These are phyloP conservation scores for Aquilaria agallochum DNA, from an alignment of 441 rosid genomes.

Conservation along the genomic window DNA sequence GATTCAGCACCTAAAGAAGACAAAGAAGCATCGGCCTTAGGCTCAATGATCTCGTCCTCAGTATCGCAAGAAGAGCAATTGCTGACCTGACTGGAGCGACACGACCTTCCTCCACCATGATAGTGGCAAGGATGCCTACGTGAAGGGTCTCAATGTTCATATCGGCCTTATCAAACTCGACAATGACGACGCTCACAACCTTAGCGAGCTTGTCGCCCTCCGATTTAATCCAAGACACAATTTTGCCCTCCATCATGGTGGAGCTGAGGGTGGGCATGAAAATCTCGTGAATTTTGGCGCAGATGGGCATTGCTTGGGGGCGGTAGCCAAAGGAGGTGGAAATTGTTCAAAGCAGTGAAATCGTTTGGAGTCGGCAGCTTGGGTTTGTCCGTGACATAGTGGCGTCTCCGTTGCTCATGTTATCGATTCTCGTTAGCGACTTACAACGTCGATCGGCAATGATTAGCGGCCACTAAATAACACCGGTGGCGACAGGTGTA, in stretches of 20 bases:
- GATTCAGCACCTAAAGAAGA: conserved; percentile 9
- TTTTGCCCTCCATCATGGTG: conserved; percentile 93
- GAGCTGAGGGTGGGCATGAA: conserved; percentile 98
- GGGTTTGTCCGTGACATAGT: too few species aligned
- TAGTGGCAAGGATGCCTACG: conserved; percentile 83
- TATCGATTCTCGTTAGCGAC: too few species aligned
- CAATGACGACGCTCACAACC: conserved; percentile 90
- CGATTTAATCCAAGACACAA: conserved; percentile 87
- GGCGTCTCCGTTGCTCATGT: too few species aligned
- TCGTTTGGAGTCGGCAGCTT: too few species aligned
- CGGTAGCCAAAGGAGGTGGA: conserved; percentile 10
- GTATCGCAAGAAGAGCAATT: conserved; percentile 75
- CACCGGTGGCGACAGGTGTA: too few species aligned
- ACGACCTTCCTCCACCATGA: conserved; percentile 91
- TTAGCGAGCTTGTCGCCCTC: conserved; percentile 84
- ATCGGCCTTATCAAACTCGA: conserved; percentile 94
- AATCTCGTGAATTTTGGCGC: conserved; percentile 87
- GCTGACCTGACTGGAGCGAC: conserved; percentile 89
- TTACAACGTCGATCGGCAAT: too few species aligned
- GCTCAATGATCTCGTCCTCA: conserved; percentile 64
- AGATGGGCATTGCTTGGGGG: conserved; percentile 25
- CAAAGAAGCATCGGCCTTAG: conserved; percentile 44
- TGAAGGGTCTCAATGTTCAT: conserved; percentile 97
- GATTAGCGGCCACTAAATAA: too few species aligned
- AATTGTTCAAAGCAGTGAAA: neutral